Base-by-base conservation (phyloP, 768 basidiomycete species). In the Nidula microcarpa region DNA sequence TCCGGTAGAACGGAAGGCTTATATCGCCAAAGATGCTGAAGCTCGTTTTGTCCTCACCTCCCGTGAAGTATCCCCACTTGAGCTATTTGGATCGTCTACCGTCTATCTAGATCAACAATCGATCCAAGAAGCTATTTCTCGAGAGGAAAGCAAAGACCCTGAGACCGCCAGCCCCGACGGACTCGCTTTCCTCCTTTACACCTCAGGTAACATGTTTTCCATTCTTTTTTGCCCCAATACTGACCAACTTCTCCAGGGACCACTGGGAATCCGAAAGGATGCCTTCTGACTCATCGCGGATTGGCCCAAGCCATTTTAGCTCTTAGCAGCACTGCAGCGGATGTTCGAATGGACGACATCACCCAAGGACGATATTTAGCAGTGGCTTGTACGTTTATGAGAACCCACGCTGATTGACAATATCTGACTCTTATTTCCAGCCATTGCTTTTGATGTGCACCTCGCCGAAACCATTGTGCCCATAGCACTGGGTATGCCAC, bases 361-460 rank as follows among this genome's bases (percentile, higher is more conserved):
- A 57, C 58, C 11, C 47, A 63, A 32, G 67, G 69, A 14, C 61
- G 65, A 41, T 74, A 69, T 55, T 60, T 79, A 18, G 75, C 71
- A 13, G 62, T 77, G 36, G 79, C 77, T 37, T 80, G 76, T 79
- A 48, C 57, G 70, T 67, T 33, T 35, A 34, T 47, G 41, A 16
- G 23, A 14, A 45, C 13, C 52, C 37, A 32, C 1, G 43, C 6
- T 23, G 35, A 44, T 54, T 52, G 33, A 36, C 13, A 36, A 60
- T 14, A 57, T 53, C 34, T 52, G 33, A 11, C 39, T 14, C 17
- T 43, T 30, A 9, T 37, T 35, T 8, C 54, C 39, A 80, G 79
- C 79, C 13, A 72, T 78, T 47, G 79, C 79, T 9, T 80, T 80
- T 56, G 79, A 80, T 52, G 79, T 80, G 0, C 79, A 80, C 60